Evolutionary conservation across 257 asterid species (phyloP).

Genomic region (Solanum lycopersicoides): DNA sequence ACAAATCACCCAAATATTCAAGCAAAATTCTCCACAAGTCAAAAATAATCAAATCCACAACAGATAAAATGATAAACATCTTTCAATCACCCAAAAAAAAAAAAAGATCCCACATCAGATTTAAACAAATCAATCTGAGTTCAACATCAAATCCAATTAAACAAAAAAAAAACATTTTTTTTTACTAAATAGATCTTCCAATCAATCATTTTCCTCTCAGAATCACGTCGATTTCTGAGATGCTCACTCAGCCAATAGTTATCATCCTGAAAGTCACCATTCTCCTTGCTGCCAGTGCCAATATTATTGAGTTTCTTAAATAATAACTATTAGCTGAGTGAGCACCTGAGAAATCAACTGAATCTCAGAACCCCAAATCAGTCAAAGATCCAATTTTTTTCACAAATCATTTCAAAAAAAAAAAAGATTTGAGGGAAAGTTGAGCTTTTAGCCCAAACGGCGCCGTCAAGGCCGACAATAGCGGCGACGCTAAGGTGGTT

Average conservation of each 20-base stretch:
- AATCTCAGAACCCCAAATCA: not conserved
- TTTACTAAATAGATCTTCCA: not conserved
- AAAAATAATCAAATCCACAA: not conserved
- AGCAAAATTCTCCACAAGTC: not conserved
- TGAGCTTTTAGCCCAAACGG: constrained; percentile 77
- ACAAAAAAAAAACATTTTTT: not conserved
- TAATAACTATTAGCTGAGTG: not conserved
- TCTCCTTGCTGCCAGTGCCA: not conserved
- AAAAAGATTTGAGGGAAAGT: constrained; percentile 55
- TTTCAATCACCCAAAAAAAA: not conserved
- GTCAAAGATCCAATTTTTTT: not conserved
- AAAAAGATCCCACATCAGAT: not conserved
- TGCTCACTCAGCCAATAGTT: not conserved
- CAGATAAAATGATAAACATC: not conserved
- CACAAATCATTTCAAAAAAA: too few relatives aligned
- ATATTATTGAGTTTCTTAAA: not conserved
- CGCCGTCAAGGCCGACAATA: constrained; percentile 70
- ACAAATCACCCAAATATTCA: not conserved
- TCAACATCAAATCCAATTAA: not conserved
- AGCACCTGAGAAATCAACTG: not conserved
- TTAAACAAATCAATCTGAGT: not conserved
- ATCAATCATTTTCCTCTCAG: not conserved
- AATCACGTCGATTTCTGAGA: not conserved
- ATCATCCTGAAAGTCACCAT: not conserved
- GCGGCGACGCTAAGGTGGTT: constrained; percentile 59